Evolutionary conservation across 2,329 filamentous ascomycete genomes (phyloP).

Genomic region (Lanzia echinophila): DNA sequence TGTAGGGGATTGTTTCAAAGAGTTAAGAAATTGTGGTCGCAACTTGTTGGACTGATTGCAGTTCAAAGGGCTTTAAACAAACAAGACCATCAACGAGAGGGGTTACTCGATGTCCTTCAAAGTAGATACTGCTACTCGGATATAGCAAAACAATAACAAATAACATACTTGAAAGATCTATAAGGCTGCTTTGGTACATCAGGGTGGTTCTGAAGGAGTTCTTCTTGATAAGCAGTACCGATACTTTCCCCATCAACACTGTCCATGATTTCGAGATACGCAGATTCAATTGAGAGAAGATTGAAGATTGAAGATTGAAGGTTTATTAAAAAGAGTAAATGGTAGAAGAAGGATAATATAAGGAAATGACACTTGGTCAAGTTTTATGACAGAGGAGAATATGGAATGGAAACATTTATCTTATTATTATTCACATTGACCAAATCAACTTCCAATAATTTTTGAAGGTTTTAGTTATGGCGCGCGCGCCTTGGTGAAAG

Average conservation of each 20-base stretch:
- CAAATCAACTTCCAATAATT: too few species aligned
- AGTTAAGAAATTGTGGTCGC: constrained; percentile 33
- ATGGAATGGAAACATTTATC: too few species aligned
- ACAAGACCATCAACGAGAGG: neutral
- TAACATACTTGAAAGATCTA: constrained; percentile 34
- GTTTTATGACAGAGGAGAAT: too few species aligned
- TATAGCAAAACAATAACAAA: constrained; percentile 11
- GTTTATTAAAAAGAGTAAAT: neutral
- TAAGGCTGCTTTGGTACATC: constrained; percentile 29
- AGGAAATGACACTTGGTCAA: too few species aligned
- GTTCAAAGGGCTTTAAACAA: neutral
- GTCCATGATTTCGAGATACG: neutral
- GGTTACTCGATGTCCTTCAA: neutral
- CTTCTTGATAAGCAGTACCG: constrained; percentile 2
- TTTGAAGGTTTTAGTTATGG: too few species aligned
- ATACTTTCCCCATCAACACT: neutral
- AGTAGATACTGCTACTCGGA: neutral
- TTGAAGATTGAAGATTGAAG: neutral
- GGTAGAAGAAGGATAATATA: too few species aligned
- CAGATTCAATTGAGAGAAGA: neutral
- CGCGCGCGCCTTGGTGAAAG: too few species aligned
- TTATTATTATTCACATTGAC: too few species aligned
- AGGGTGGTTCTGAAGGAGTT: constrained; percentile 13
- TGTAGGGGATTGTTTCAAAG: neutral
- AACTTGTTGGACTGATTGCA: constrained; percentile 23